A percentile compares a stretch with the other conserved stretches of the same genome.
Conservation (phyloP, 2,329 filamentous ascomycete genomes). For the Diaporthe citri region DNA sequence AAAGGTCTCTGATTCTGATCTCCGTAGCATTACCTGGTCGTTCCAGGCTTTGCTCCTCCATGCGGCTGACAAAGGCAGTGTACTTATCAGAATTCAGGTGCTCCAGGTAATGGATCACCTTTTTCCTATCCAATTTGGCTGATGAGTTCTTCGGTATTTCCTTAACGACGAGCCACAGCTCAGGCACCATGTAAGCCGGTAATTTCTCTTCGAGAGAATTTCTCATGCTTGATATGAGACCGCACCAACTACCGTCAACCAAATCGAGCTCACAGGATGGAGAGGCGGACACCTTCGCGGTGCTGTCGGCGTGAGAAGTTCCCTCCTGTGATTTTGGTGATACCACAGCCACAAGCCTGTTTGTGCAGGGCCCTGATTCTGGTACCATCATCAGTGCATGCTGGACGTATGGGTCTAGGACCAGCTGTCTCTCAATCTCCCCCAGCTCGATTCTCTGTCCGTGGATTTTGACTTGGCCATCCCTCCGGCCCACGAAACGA, state of each 20-base stretch:
- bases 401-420: background rate
- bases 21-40: background rate
- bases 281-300: background rate
- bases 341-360: background rate
- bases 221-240: background rate
- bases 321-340: background rate
- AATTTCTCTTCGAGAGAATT: background rate
- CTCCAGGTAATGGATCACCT: background rate
- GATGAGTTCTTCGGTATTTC: conserved; percentile 9
- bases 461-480: conserved; percentile 65
- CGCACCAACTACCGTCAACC: background rate
- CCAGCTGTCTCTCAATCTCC: conserved; percentile 41
- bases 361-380: background rate
- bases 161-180: background rate
- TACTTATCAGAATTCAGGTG: background rate
- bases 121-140: conserved; percentile 27
- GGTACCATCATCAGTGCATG: background rate
- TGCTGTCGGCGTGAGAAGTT: background rate
- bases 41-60: background rate
- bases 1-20: background rate
- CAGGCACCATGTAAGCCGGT: conserved; percentile 9
- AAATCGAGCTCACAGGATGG: background rate
- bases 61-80: background rate
- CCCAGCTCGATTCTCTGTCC: conserved; percentile 63
- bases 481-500: conserved; percentile 52